phyloP scores from a whole-genome alignment of 2,329 filamentous ascomycete species.

The Pestalotiopsis sp. region DNA sequence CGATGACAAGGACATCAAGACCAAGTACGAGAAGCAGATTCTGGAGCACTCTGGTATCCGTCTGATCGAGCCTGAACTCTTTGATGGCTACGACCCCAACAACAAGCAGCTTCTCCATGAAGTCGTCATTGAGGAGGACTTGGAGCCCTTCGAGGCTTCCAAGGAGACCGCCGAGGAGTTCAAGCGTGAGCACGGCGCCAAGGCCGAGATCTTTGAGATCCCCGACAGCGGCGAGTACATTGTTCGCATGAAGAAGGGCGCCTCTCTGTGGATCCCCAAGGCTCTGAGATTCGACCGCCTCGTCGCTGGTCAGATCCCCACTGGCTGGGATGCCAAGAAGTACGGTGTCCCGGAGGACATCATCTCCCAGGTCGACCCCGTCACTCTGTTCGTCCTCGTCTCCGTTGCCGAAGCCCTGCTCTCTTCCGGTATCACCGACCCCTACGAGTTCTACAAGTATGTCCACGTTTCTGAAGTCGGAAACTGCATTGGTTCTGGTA shows the following conservation, averaged over 20 bases:
- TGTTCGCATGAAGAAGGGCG: slow-evolving; percentile 93
- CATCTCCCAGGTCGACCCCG: slow-evolving; percentile 94
- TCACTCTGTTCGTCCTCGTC: slow-evolving; percentile 93
- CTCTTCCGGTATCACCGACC: slow-evolving; percentile 93
- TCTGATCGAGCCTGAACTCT: slow-evolving; percentile 95
- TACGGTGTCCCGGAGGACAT: slow-evolving; percentile 98
- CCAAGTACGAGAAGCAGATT: slow-evolving; percentile 96
- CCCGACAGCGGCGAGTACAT: slow-evolving; percentile 92
- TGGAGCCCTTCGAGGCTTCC: slow-evolving; percentile 95
- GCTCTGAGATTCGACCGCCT: slow-evolving; percentile 96
- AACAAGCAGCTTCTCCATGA: slow-evolving; percentile 99
- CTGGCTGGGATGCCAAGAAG: slow-evolving; percentile 93
- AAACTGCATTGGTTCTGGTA: slow-evolving; percentile 98
- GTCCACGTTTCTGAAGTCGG: slow-evolving; percentile 97
- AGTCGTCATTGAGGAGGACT: slow-evolving; percentile 94
- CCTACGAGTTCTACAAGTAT: slow-evolving; percentile 99
- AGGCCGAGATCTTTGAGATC: slow-evolving; percentile 96
- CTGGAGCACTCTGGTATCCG: slow-evolving; percentile 97
- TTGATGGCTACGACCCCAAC: slow-evolving; percentile 95
- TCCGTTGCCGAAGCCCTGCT: slow-evolving; percentile 91
- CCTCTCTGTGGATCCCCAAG: slow-evolving; percentile 93
- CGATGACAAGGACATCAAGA: slow-evolving; percentile 96
- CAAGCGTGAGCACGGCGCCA: slow-evolving; percentile 94
- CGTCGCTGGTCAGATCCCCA: slow-evolving; percentile 94
- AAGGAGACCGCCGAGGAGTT: slow-evolving; percentile 98